Percentiles rank a stretch among this genome's conserved stretches.
Evolutionary conservation across 768 basidiomycete species (phyloP).

Genomic region (Lactarius tabidus): DNA sequence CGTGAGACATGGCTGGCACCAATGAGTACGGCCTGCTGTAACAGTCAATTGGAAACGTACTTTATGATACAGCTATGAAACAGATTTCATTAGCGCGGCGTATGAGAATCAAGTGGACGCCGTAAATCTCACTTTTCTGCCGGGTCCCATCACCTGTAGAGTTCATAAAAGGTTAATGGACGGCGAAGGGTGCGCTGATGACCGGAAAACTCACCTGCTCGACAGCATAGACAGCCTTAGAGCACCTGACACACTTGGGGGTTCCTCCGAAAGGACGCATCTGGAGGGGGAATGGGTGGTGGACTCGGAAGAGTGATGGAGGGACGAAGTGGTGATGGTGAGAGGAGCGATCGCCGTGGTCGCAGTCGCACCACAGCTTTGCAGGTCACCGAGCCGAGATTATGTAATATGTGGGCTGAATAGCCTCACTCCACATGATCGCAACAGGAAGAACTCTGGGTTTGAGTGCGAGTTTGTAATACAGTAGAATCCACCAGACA

Average conservation of each 20-base stretch:
- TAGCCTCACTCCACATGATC: neutral
- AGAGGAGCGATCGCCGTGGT: neutral
- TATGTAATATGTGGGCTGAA: neutral
- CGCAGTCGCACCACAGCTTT: conserved; percentile 4
- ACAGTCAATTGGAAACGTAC: conserved; percentile 33
- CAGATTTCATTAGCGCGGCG: conserved; percentile 12
- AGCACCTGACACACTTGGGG: conserved; percentile 69
- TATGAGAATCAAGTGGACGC: conserved; percentile 3
- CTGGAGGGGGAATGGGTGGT: neutral
- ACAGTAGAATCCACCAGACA: too few species aligned
- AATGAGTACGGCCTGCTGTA: conserved; percentile 16
- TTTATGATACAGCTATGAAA: conserved; percentile 71
- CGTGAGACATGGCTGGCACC: conserved; percentile 65
- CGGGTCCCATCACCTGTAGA: conserved; percentile 75
- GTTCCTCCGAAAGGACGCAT: conserved; percentile 76
- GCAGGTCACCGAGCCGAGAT: neutral
- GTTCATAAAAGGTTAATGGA: neutral
- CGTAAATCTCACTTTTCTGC: conserved; percentile 62
- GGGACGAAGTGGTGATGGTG: neutral
- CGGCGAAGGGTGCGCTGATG: neutral
- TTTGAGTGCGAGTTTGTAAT: neutral
- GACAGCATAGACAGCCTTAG: conserved; percentile 78
- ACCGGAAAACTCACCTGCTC: conserved; percentile 58
- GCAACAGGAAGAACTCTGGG: neutral
- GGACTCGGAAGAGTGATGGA: neutral